phyloP scores from a whole-genome alignment of 2,329 filamentous ascomycete species.

The Xylaria sp. region DNA sequence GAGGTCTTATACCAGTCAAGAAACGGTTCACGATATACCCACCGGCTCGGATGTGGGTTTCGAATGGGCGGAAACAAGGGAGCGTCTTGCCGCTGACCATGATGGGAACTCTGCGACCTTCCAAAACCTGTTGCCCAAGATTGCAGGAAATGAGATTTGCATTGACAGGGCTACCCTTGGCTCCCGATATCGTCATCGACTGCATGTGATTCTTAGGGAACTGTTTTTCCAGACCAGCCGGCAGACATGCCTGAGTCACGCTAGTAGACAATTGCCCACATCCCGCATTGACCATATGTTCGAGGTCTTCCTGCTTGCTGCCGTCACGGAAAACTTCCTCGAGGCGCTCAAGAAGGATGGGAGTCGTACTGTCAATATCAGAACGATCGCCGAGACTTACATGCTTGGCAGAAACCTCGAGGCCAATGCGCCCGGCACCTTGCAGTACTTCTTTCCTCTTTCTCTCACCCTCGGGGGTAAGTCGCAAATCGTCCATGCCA shows the following conservation, averaged over 20 bases:
- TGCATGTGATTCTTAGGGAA: conserved; percentile 99
- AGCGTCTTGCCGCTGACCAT: conserved; percentile 99
- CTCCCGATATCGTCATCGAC: conserved; percentile 95
- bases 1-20: conserved; percentile 95
- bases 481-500: conserved; percentile 92
- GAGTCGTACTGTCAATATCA: conserved; percentile 67
- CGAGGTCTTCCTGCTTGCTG: conserved; percentile 88
- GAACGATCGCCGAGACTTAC: conserved; percentile 79
- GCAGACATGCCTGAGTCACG: conserved; percentile 83
- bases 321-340: conserved; percentile 94
- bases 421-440: conserved; percentile 75
- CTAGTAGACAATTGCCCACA: conserved; percentile 77
- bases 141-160: conserved; percentile 98
- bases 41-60: conserved; percentile 87
- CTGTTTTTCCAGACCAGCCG: conserved; percentile 83
- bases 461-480: conserved; percentile 82
- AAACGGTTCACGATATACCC: conserved; percentile 96
- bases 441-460: conserved; percentile 75
- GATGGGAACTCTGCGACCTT: conserved; percentile 91
- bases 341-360: conserved; percentile 79
- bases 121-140: conserved; percentile 93
- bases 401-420: conserved; percentile 85
- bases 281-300: conserved; percentile 82
- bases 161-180: conserved; percentile 92
- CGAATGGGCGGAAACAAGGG: conserved; percentile 92